These are phyloP conservation scores for Ophiocordyceps sinensis DNA, from an alignment of 2,329 filamentous ascomycete species.

Conservation along the genomic window DNA sequence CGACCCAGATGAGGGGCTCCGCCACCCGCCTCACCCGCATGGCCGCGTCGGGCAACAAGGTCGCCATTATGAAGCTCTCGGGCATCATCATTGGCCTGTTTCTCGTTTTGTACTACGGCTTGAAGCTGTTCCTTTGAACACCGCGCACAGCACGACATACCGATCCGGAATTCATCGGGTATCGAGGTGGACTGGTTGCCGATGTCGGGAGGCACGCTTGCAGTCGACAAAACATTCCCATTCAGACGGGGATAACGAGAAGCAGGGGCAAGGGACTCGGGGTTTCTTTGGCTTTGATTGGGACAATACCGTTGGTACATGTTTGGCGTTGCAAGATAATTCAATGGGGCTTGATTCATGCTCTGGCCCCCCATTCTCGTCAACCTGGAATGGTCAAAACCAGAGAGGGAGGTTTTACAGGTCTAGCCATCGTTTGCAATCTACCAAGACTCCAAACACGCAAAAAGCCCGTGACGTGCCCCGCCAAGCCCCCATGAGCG, in stretches of 20 bases:
- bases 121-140: slow-evolving; percentile 43
- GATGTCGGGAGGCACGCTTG: too few relatives aligned
- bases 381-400: neutral
- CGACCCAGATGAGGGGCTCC: slow-evolving; percentile 68
- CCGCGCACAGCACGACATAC: neutral
- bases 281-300: neutral
- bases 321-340: slow-evolving; percentile 2
- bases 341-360: neutral
- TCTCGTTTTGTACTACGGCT: slow-evolving; percentile 61
- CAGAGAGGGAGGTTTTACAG: neutral
- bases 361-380: neutral
- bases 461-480: slow-evolving; percentile 17
- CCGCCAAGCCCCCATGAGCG: neutral
- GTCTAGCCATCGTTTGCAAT: slow-evolving; percentile 6
- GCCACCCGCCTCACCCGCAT: slow-evolving; percentile 73
- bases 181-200: too few relatives aligned
- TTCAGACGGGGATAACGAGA: neutral
- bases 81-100: slow-evolving; percentile 65
- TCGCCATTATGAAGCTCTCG: slow-evolving; percentile 79
- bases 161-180: neutral
- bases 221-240: too few relatives aligned
- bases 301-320: slow-evolving; percentile 6
- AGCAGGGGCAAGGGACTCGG: neutral
- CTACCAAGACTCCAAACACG: slow-evolving; percentile 19
- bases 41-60: slow-evolving; percentile 80